Evolutionary conservation across 495 filamentous ascomycete genomes (phyloP).

Genomic region (Aspergillus steynii): DNA sequence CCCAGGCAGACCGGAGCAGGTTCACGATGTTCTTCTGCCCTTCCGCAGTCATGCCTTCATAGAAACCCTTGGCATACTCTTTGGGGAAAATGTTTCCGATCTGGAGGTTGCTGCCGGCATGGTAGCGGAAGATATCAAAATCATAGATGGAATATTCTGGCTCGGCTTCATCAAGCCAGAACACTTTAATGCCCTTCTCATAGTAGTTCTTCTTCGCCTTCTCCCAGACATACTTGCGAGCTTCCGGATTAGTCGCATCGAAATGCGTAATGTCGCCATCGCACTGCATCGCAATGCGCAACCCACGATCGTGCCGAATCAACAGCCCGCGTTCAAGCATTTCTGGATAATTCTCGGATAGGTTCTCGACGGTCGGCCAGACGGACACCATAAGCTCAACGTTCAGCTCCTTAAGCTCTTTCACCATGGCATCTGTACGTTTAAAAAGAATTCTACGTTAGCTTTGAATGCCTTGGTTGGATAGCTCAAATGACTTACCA

Average conservation of each 20-base stretch:
- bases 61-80: conserved; percentile 56
- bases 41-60: conserved; percentile 52
- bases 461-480: background rate
- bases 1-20: conserved; percentile 59
- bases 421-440: conserved; percentile 51
- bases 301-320: conserved; percentile 54
- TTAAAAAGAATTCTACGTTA: conserved; percentile 8
- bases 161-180: conserved; percentile 64
- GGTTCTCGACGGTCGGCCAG: conserved; percentile 58
- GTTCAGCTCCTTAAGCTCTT: conserved; percentile 50
- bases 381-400: conserved; percentile 62
- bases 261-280: conserved; percentile 56
- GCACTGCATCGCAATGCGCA: conserved; percentile 52
- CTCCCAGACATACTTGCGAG: conserved; percentile 54
- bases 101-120: conserved; percentile 49
- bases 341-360: conserved; percentile 51
- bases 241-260: conserved; percentile 55
- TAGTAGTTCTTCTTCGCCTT: conserved; percentile 56
- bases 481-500: conserved; percentile 25
- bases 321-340: conserved; percentile 56
- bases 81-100: conserved; percentile 58
- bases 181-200: conserved; percentile 55
- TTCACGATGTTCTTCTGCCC: conserved; percentile 55
- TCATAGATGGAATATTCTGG: conserved; percentile 60
- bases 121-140: conserved; percentile 60